These are phyloP conservation scores for Pyrenophora teres DNA, from an alignment of 2,329 filamentous ascomycete genomes.

Conservation along the genomic window DNA sequence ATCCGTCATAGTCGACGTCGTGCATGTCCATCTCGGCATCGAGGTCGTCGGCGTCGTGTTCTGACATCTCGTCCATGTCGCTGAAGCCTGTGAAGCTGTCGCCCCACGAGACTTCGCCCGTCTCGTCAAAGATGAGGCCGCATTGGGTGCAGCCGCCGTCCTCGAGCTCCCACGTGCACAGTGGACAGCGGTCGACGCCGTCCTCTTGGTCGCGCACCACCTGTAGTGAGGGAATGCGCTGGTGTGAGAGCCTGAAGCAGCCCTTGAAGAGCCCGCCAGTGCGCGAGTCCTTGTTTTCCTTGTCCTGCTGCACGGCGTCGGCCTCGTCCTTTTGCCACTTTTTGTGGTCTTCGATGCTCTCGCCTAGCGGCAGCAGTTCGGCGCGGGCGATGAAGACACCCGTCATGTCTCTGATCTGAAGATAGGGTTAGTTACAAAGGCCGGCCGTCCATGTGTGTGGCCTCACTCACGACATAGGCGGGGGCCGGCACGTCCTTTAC, in stretches of 20 bases:
- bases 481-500: constrained; percentile 66
- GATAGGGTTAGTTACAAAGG: constrained; percentile 2
- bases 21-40: constrained; percentile 52
- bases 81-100: constrained; percentile 51
- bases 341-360: constrained; percentile 65
- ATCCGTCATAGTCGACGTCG: constrained; percentile 41
- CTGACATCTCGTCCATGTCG: constrained; percentile 51
- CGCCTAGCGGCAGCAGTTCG: constrained; percentile 66
- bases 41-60: constrained; percentile 47
- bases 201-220: constrained; percentile 63
- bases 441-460: not conserved
- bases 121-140: constrained; percentile 56
- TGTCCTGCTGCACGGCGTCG: constrained; percentile 64
- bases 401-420: constrained; percentile 66
- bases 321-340: constrained; percentile 64
- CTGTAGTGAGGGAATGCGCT: constrained; percentile 34
- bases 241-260: constrained; percentile 52
- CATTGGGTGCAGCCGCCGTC: constrained; percentile 63
- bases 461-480: constrained; percentile 63
- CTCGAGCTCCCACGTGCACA: constrained; percentile 67
- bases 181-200: constrained; percentile 65
- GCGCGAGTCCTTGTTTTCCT: constrained; percentile 54
- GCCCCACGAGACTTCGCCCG: constrained; percentile 48
- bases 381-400: constrained; percentile 64
- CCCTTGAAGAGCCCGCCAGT: constrained; percentile 68